Evolutionary conservation across 2,329 filamentous ascomycete species (phyloP), one percentile per base, ranked within the genome.

Genomic region (Phyllosticta paracitricarpa): DNA sequence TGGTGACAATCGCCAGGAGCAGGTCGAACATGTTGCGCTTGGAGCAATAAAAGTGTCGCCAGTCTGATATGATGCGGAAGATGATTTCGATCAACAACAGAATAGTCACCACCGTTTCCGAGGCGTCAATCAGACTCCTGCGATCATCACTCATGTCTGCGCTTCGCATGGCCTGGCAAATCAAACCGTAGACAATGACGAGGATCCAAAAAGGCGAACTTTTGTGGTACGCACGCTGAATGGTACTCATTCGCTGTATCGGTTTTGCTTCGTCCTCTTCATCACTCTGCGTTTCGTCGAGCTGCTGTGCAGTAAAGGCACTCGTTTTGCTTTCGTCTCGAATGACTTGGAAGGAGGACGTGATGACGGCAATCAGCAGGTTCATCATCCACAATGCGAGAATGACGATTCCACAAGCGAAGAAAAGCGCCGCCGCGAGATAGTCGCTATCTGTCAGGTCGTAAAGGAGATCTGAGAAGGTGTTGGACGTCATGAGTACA

Each of bases 401-500:
- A 65, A 99, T 90, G 69, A 99, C 86, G 71, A 96, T 93, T 0
- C 81, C 84, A 61, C 78, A 77, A 51, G 83, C 83, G 65, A 85
- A 88, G 73, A 85, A 99, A 2, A 97, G 78, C 1, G 92, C 90
- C 3, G 91, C 86, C 17, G 89, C 83, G 6, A 96, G 82, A 68
- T 96, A 97, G 72, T 99, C 94, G 26, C 90, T 95, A 69, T 96
- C 86, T 59, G 89, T 91, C 4, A 93, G 91, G 68, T 91, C 89
- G 74, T 99, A 99, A 80, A 99, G 91, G 59, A 97, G 78, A 73
- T 97, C 91, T 1, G 91, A 89, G 74, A 95, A 99, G 0, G 94
- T 99, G 72, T 99, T 99, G 56, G 91, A 93, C 68, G 91, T 96
- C 90, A 99, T 99, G 70, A 99, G 88, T 58, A 99, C 91, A 70